Evolutionary conservation across 2,329 filamentous ascomycete genomes (phyloP), one percentile per base, ranked within the genome.

Genomic region (Scedosporium apiospermum): DNA sequence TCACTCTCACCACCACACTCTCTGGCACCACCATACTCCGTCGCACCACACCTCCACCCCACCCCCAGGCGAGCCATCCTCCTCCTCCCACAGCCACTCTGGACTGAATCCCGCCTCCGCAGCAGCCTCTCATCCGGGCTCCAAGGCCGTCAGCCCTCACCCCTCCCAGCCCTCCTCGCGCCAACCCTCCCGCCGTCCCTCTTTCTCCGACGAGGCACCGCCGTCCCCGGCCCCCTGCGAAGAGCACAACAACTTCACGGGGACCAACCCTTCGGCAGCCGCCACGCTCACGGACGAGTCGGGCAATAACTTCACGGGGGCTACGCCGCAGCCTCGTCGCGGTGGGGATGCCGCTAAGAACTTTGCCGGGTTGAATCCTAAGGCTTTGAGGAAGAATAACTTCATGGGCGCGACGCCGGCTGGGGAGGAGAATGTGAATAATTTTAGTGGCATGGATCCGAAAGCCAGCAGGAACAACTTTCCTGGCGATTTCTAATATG

Each of bases 201-300:
- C 55, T 26, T 27, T 18, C 30, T 18, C 27, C 34, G 10, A 38
- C 10, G 30, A 30, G 14, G 49, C n/a, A 12, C 7, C 18, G 23
- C 5, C 12, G 12, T 21, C 57, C 9, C 38, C 34, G 10, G 34
- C 57, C 30, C 16, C 21, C 16, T 42, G 23, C 2, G 65, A 66
- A 60, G n/a, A n/a, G 49, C 42, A 59, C 59, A 66, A 66, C 57
- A 66, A 66, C 62, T 66, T 66, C 57, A 34, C 64, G 38, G 65
- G 65, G 14, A 65, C 60, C 21, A 66, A 66, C 53, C 58, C 34
- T 38, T 38, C 34, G 34, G 34, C 62, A 27, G 53, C 51, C 1
- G 12, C 53, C 55, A 2, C 27, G 42, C n/a, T 12, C 9, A 34
- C 34, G 18, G 10, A 21, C 10, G 57, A 18, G 3, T 23, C 27